Conservation (phyloP, 176 grass and related monocot genomes). For the Carex scoparia region DNA sequence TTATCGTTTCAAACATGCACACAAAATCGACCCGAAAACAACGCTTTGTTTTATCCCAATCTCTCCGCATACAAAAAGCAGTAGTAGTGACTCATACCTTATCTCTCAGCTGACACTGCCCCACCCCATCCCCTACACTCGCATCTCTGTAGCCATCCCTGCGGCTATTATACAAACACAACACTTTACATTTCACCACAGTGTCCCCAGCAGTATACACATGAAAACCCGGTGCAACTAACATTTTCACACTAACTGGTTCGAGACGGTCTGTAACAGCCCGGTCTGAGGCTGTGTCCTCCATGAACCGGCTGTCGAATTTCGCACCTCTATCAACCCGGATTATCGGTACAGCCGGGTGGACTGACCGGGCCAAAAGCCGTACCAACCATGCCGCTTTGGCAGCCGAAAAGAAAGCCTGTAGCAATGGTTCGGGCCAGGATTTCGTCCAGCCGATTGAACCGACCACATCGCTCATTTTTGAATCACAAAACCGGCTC, state of each 20-base stretch:
- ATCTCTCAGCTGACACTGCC: slow-evolving; percentile 34
- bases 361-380: slow-evolving; percentile 74
- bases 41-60: background rate
- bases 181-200: slow-evolving; percentile 87
- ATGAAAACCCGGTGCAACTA: slow-evolving; percentile 87
- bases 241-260: slow-evolving; percentile 74
- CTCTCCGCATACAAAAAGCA: background rate
- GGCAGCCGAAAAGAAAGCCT: slow-evolving; percentile 76
- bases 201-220: slow-evolving; percentile 50
- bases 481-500: slow-evolving; percentile 88
- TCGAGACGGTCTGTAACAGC: slow-evolving; percentile 34
- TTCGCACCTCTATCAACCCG: slow-evolving; percentile 54
- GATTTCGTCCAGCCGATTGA: slow-evolving; percentile 63
- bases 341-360: slow-evolving; percentile 67
- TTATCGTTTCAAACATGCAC: background rate
- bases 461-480: slow-evolving; percentile 90
- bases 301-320: slow-evolving; percentile 90
- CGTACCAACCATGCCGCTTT: slow-evolving; percentile 84
- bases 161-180: slow-evolving; percentile 62
- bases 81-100: slow-evolving; percentile 19
- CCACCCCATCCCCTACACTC: slow-evolving; percentile 32
- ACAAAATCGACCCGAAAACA: background rate
- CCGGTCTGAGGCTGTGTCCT: slow-evolving; percentile 50
- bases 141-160: slow-evolving; percentile 37
- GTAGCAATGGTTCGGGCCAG: slow-evolving; percentile 80